Conservation (phyloP, 805 yeast species). For the Saccharomycopsis javanensis region DNA sequence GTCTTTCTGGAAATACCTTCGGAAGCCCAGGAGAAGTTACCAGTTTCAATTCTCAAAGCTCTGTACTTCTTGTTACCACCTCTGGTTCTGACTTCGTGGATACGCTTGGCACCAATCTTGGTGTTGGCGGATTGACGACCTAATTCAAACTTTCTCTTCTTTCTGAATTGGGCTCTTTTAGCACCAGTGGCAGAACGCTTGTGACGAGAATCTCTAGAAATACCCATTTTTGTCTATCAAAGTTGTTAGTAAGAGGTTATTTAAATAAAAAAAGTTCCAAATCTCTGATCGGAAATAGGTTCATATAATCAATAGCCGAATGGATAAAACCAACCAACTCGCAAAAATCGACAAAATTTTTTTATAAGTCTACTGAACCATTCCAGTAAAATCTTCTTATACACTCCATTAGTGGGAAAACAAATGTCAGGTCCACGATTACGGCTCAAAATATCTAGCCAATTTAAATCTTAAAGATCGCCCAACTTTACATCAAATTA, state of each 20-base stretch:
- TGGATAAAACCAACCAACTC: too few relatives aligned
- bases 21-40: constrained; percentile 99
- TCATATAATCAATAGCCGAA: too few relatives aligned
- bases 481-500: too few relatives aligned
- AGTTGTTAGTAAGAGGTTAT: constrained; percentile 13
- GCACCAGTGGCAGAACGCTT: constrained; percentile 99
- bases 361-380: too few relatives aligned
- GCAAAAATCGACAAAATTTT: too few relatives aligned
- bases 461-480: too few relatives aligned
- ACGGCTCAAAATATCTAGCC: too few relatives aligned
- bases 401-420: too few relatives aligned
- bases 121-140: constrained; percentile 99
- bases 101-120: constrained; percentile 97
- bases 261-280: too few relatives aligned
- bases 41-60: constrained; percentile 98
- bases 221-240: constrained; percentile 71
- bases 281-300: too few relatives aligned
- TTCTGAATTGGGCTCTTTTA: constrained; percentile 99
- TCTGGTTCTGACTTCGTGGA: constrained; percentile 98
- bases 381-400: too few relatives aligned
- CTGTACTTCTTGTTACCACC: constrained; percentile 99
- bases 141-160: constrained; percentile 99
- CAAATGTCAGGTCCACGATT: too few relatives aligned
- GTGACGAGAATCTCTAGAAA: constrained; percentile 99
- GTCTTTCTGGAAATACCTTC: constrained; percentile 98